Evolutionary conservation across 495 filamentous ascomycete genomes (phyloP).

Genomic region (Staphylotrichum longicolle): DNA sequence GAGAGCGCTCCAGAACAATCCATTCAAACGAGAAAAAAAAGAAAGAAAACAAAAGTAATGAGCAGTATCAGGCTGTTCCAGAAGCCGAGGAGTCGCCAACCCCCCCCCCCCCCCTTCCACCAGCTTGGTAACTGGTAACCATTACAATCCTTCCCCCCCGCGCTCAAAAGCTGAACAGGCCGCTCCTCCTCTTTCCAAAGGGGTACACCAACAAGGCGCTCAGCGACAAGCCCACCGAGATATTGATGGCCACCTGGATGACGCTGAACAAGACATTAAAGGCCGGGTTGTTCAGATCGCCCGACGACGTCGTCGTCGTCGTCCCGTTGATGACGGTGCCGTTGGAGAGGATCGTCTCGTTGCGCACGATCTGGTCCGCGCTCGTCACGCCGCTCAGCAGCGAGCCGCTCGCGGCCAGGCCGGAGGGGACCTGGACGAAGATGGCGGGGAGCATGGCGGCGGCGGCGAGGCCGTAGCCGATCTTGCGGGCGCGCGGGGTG

Average conservation of each 20-base stretch:
- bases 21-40: too few relatives aligned
- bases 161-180: constrained; percentile 78
- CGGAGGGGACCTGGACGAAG: constrained; percentile 90
- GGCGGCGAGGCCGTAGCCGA: constrained; percentile 75
- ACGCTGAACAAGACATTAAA: constrained; percentile 85
- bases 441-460: constrained; percentile 89
- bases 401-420: constrained; percentile 79
- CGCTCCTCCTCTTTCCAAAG: constrained; percentile 84
- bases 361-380: constrained; percentile 70
- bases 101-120: too few relatives aligned
- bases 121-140: too few relatives aligned
- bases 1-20: too few relatives aligned
- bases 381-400: constrained; percentile 81
- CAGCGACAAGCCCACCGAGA: constrained; percentile 86
- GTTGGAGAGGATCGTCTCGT: constrained; percentile 37
- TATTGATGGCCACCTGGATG: constrained; percentile 89
- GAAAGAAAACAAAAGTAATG: too few relatives aligned
- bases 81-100: too few relatives aligned
- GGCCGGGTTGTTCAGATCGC: constrained; percentile 61
- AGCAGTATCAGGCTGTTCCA: too few relatives aligned
- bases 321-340: constrained; percentile 32
- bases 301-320: constrained; percentile 4
- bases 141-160: not conserved
- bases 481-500: constrained; percentile 25
- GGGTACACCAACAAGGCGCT: constrained; percentile 88